Conservation (phyloP, 495 filamentous ascomycete species). For the Pyronema omphalodes region DNA sequence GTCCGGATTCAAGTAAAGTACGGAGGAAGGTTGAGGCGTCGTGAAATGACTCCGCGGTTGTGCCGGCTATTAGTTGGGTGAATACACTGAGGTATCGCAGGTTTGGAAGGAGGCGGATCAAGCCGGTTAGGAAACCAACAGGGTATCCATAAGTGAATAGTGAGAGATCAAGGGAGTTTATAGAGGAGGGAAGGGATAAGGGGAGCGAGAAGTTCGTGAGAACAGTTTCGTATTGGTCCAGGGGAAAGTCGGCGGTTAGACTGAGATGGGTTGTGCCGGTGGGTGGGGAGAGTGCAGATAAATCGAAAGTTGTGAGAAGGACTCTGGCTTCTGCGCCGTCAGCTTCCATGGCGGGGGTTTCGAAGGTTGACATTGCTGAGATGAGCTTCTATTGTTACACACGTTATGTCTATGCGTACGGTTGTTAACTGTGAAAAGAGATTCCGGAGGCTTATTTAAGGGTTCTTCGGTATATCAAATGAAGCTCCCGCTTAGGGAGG, state of each 20-base stretch:
- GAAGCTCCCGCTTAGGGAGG: too few relatives aligned
- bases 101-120: constrained; percentile 20
- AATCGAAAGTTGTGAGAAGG: background rate
- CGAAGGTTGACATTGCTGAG: background rate
- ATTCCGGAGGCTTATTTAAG: too few relatives aligned
- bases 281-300: background rate
- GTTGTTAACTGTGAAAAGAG: too few relatives aligned
- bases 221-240: background rate
- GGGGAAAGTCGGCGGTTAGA: background rate
- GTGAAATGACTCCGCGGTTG: constrained; percentile 15
- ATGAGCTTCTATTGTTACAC: too few relatives aligned
- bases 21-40: constrained; percentile 27
- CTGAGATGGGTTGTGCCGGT: background rate
- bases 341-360: background rate
- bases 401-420: too few relatives aligned
- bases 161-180: constrained; percentile 28
- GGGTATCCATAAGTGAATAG: constrained; percentile 31
- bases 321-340: background rate
- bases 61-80: constrained; percentile 26
- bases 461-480: too few relatives aligned
- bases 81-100: constrained; percentile 27
- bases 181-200: background rate
- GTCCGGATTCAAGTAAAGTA: background rate
- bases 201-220: constrained; percentile 13
- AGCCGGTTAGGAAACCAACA: constrained; percentile 23